Conservation (phyloP, 2,329 filamentous ascomycete genomes). For the Rasamsonia emersonii region DNA sequence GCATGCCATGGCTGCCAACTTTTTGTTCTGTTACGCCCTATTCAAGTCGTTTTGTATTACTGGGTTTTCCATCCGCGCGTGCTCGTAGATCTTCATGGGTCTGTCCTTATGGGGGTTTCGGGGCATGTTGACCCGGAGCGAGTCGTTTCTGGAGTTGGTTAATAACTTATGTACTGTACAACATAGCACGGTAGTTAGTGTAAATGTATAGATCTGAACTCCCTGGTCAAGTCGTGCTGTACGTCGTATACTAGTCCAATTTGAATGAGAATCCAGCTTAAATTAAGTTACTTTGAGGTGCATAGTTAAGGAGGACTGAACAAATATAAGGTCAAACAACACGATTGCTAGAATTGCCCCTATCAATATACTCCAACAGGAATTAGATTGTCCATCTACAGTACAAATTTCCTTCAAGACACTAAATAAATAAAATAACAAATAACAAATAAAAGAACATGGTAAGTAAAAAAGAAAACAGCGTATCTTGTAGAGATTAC, state of each 20-base stretch:
- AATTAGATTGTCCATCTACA: too few relatives aligned
- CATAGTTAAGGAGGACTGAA: too few relatives aligned
- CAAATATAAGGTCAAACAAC: too few relatives aligned
- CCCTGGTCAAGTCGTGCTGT: not conserved
- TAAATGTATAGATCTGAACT: not conserved
- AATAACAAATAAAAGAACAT: too few relatives aligned
- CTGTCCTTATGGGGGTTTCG: conserved; percentile 1
- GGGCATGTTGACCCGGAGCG: not conserved
- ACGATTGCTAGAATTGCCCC: too few relatives aligned
- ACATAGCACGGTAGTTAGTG: not conserved
- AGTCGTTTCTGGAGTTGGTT: not conserved
- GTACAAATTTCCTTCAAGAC: too few relatives aligned
- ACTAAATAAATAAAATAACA: too few relatives aligned
- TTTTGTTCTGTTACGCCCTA: conserved; percentile 6
- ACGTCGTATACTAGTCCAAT: not conserved
- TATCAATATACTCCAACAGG: too few relatives aligned
- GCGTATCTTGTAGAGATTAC: too few relatives aligned
- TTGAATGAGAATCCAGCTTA: not conserved
- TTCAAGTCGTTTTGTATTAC: conserved; percentile 26
- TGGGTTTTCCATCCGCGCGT: conserved; percentile 21
- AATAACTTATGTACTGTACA: conserved; percentile 1
- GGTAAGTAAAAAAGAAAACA: too few relatives aligned
- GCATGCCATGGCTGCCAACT: conserved; percentile 9
- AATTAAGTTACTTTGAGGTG: too few relatives aligned
- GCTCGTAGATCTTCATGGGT: not conserved